Base-by-base conservation (phyloP, 2,329 filamentous ascomycete genomes). In the Fonsecaea pugnacius region DNA sequence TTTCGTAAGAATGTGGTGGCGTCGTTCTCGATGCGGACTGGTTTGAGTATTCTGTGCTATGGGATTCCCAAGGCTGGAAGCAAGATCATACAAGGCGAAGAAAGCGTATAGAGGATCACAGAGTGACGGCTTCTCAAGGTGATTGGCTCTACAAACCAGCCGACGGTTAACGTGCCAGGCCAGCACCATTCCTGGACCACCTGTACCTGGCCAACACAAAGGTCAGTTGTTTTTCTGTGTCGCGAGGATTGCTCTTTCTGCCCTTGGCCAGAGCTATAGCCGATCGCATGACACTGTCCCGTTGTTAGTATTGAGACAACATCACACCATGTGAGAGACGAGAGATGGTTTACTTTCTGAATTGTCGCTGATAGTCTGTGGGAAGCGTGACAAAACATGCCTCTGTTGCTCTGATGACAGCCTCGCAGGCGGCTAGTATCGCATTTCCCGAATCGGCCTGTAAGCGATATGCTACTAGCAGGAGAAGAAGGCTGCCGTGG, bases 311-410 rank as follows among this genome's bases (percentile, higher is more conserved):
- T 32, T 1, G 53, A 56, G 4, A 33, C 16, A 4, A 18, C 27
- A 33, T 27, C 21, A 27, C 14, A 30, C 27, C 27, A 30, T 4
- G 1, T 2, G 43, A 21, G 10, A 7, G 12, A 18, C 6, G 4
- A 6, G 1, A 33, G 8, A 18, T 8, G 7, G 27, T n/a, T 35
- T 35, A 53, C 51, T 83, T 83, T 33, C 83, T 78, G 70, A 85
- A 85, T 67, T 84, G 84, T 74, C 82, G 79, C 74, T 84, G 81
- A 66, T 83, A 83, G 50, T 82, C 80, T 0, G 82, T 83, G 56
- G 76, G 79, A 9, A 84, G 70, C 7, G 82, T 83, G 4, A 82
- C 80, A 1, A 82, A 79, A 67, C 80, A 83, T 0, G 82, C 79
- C 71, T 84, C 82, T 52, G 83, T 81, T 0, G 82, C 82, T 30